Evolutionary conservation across 768 basidiomycete species (phyloP).

Genomic region (Tephrocybe rancida): DNA sequence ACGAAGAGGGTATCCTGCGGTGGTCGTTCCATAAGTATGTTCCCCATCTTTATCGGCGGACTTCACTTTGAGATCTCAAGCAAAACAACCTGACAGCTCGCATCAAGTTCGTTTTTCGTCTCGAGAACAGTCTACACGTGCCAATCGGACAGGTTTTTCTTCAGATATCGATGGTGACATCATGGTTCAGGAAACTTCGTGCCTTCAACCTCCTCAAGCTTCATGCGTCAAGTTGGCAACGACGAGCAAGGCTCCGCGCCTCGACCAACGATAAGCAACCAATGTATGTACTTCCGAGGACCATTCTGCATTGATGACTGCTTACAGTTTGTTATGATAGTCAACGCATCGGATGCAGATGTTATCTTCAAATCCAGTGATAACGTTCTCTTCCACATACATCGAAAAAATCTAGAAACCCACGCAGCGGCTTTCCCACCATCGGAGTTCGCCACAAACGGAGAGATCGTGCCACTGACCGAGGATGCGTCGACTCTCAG

Average conservation of each 20-base stretch:
- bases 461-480: conserved; percentile 23
- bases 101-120: no score
- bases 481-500: conserved; percentile 26
- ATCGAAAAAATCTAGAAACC: conserved; percentile 23
- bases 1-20: no score
- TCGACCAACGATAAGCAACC: not conserved
- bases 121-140: no score
- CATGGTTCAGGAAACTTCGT: not conserved
- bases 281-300: not conserved
- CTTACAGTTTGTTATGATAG: not conserved
- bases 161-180: no score
- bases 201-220: not conserved
- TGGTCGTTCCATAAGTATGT: no score
- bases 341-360: conserved; percentile 18
- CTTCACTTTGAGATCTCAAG: no score
- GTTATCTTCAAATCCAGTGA: conserved; percentile 25
- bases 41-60: no score
- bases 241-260: no score
- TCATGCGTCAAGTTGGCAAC: no score
- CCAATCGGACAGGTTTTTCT: no score
- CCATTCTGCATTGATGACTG: not conserved
- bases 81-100: no score
- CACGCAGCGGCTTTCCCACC: conserved; percentile 26
- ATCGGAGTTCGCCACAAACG: conserved; percentile 17
- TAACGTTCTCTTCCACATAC: conserved; percentile 23